Evolutionary conservation across 2,329 filamentous ascomycete species (phyloP).

Genomic region (Rutstroemia sp.): DNA sequence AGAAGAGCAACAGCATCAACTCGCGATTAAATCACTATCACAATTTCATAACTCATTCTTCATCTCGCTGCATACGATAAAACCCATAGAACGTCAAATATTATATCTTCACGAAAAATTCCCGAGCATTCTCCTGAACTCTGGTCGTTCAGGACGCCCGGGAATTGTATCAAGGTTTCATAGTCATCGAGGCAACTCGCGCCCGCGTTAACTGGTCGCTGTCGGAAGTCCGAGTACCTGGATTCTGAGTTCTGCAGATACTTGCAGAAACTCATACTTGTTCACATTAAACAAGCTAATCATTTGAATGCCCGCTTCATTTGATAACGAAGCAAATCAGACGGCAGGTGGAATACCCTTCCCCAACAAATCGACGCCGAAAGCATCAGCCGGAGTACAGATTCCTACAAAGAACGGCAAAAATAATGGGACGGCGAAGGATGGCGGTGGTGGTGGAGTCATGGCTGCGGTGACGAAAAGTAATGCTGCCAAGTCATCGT

Average conservation of each 20-base stretch:
- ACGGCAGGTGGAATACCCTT: slow-evolving; percentile 16
- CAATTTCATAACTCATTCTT: neutral
- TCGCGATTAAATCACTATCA: neutral
- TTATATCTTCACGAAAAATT: slow-evolving; percentile 8
- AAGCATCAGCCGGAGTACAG: slow-evolving; percentile 21
- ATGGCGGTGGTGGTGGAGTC: slow-evolving; percentile 20
- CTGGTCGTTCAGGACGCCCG: slow-evolving; percentile 21
- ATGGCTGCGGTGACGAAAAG: slow-evolving; percentile 29
- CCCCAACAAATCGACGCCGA: slow-evolving; percentile 21
- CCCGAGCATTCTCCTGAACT: slow-evolving; percentile 21
- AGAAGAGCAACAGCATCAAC: slow-evolving; percentile 5
- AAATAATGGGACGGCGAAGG: slow-evolving; percentile 31
- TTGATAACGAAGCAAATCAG: slow-evolving; percentile 26
- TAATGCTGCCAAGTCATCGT: slow-evolving; percentile 27
- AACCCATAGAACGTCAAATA: neutral
- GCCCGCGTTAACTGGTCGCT: neutral
- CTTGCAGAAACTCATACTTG: neutral
- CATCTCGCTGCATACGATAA: neutral
- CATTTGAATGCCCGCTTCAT: slow-evolving; percentile 33
- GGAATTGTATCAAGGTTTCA: slow-evolving; percentile 9
- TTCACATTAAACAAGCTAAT: slow-evolving; percentile 1
- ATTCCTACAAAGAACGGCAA: slow-evolving; percentile 26
- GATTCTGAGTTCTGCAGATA: slow-evolving; percentile 9
- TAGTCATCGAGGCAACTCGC: slow-evolving; percentile 1
- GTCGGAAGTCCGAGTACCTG: slow-evolving; percentile 2